These are phyloP conservation scores for Leptographium flavum DNA, from an alignment of 2,329 filamentous ascomycete species.

Conservation along the genomic window DNA sequence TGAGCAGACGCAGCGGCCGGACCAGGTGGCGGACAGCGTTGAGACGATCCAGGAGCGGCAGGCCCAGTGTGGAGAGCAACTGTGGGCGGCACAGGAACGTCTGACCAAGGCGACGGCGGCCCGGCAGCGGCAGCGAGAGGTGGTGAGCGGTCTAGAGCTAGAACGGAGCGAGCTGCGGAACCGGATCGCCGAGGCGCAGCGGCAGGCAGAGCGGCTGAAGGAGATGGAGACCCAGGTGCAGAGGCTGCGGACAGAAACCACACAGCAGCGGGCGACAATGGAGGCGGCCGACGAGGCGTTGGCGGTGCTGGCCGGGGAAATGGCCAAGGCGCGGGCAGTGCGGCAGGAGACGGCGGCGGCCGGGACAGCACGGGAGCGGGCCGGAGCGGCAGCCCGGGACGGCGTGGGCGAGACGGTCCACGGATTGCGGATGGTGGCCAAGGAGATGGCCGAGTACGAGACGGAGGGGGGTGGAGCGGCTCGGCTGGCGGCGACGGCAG, in stretches of 20 bases:
- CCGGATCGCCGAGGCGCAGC: conserved; percentile 54
- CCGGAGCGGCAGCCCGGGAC: conserved; percentile 55
- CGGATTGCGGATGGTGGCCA: conserved; percentile 60
- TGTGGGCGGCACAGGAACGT: conserved; percentile 46
- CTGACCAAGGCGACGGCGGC: conserved; percentile 54
- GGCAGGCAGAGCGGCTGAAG: conserved; percentile 70
- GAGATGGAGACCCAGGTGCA: conserved; percentile 58
- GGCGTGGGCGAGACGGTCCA: conserved; percentile 60
- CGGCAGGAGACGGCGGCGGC: conserved; percentile 64
- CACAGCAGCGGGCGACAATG: conserved; percentile 55
- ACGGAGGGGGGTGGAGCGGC: conserved; percentile 58
- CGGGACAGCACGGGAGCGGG: conserved; percentile 58
- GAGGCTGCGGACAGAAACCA: conserved; percentile 53
- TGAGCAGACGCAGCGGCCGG: conserved; percentile 58
- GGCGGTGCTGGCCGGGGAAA: conserved; percentile 57
- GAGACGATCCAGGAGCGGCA: conserved; percentile 75
- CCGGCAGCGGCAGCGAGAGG: conserved; percentile 54
- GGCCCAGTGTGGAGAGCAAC: conserved; percentile 50
- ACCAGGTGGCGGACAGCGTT: conserved; percentile 20
- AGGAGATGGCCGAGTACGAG: conserved; percentile 71
- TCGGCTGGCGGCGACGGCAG: conserved; percentile 54
- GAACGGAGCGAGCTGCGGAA: conserved; percentile 62
- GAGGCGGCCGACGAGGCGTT: conserved; percentile 58
- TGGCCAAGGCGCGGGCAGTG: conserved; percentile 59
- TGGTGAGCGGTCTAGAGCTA: conserved; percentile 58